Evolutionary conservation across 495 filamentous ascomycete species (phyloP), one percentile per base, ranked within the genome.

Genomic region (Xylaria sp.): DNA sequence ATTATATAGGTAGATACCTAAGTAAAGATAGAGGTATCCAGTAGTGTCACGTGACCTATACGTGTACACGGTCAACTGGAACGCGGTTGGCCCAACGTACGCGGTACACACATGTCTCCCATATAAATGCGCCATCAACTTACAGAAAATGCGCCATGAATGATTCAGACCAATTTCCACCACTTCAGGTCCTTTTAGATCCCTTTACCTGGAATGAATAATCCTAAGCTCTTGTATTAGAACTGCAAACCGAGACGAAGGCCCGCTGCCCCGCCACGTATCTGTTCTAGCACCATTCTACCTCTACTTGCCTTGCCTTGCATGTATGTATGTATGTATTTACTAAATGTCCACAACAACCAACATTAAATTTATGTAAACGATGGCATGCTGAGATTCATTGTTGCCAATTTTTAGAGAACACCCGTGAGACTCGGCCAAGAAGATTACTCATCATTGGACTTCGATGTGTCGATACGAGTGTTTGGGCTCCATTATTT

Each of bases 401-500:
- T 21, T n/a, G 17, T 19, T 15, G 11, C 46, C 5, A 14, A 17
- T 5, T 26, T n/a, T n/a, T 12, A 7, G 14, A 64, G 19, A 14
- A 15, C 5, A 35, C 9, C 14, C 3, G 61, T 48, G 26, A 48
- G 7, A 8, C 29, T 17, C 26, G 29, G 63, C 9, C 19, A 14
- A 37, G 31, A n/a, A 5, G 26, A 15, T 24, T 35, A 21, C 15
- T 3, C 17, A 26, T 52, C 11, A 24, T 50, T 63, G 12, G 7
- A 8, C 31, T 73, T 71, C 72, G 69, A 80, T 82, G 78, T 87
- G 85, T 77, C 84, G 85, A 7, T 85, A 83, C 72, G 85, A 87
- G 72, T 78, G 83, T 59, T 75, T 87, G 48, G 85, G 84, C 53
- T 84, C 81, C 58, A 73, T 85, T 9, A 80, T 87, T 50, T 80